A percentile compares a stretch with the other conserved stretches of the same genome.
Conservation (phyloP, 805 yeast genomes). For the Yarrowia sp. region DNA sequence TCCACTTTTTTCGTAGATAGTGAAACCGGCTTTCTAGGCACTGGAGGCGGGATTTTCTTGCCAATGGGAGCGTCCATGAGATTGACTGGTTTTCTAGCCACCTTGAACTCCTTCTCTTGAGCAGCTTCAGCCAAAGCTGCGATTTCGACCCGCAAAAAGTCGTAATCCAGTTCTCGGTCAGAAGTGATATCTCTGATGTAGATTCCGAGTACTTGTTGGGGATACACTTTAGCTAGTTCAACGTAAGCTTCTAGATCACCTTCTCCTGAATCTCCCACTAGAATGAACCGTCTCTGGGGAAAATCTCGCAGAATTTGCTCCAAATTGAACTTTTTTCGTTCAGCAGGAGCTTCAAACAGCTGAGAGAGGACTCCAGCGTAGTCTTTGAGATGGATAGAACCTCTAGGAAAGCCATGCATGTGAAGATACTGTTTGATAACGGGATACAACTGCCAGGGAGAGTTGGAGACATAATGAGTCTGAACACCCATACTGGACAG, state of each 20-base stretch:
- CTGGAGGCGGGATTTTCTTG: conserved; percentile 32
- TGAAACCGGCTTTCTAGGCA: conserved; percentile 38
- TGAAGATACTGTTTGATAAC: conserved; percentile 57
- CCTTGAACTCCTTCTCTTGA: not conserved
- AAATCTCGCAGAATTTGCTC: conserved; percentile 66
- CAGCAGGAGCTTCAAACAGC: conserved; percentile 81
- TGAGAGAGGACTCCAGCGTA: conserved; percentile 79
- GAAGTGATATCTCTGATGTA: conserved; percentile 69
- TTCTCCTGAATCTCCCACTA: conserved; percentile 96
- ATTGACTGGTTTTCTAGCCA: conserved; percentile 20
- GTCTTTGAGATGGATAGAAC: conserved; percentile 83
- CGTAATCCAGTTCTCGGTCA: conserved; percentile 36
- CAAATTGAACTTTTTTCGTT: conserved; percentile 69
- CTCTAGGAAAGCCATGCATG: conserved; percentile 61
- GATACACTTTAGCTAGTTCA: conserved; percentile 60
- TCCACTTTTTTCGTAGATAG: not conserved
- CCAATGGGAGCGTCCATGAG: conserved; percentile 9
- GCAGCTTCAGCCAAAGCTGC: conserved; percentile 3
- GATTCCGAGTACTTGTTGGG: conserved; percentile 66
- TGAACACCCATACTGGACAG: not conserved
- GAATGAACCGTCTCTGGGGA: conserved; percentile 70
- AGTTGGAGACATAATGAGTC: conserved; percentile 84
- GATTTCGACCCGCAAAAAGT: conserved; percentile 31
- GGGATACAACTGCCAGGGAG: conserved; percentile 86
- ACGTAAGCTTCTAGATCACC: conserved; percentile 89